phyloP scores from a whole-genome alignment of 805 yeast species.

The Tanozyma kutaoensis region DNA sequence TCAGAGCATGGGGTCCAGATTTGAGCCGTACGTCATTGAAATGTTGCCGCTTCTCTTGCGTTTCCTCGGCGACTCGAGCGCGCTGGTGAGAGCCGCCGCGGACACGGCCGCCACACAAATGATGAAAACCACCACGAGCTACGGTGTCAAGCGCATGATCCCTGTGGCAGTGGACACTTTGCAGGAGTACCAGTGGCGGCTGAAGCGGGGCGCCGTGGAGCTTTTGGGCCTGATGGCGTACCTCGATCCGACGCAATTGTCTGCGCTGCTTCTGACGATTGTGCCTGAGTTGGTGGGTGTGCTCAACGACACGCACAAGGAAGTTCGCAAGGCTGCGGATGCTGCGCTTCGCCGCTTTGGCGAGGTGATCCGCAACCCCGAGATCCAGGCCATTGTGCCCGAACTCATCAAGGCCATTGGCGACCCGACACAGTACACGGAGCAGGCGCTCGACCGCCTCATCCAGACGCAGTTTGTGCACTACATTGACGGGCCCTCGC shows the following conservation, averaged over 20 bases:
- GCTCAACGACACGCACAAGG: conserved; percentile 89
- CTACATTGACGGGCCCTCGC: conserved; percentile 94
- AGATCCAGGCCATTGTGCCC: conserved; percentile 87
- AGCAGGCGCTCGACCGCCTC: conserved; percentile 72
- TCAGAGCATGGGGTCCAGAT: conserved; percentile 57
- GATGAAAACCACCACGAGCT: conserved; percentile 86
- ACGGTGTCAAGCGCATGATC: conserved; percentile 80
- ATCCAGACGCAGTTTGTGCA: conserved; percentile 91
- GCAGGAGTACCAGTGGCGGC: conserved; percentile 89
- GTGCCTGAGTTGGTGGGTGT: conserved; percentile 96
- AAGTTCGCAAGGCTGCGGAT: conserved; percentile 92
- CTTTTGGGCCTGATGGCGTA: conserved; percentile 96
- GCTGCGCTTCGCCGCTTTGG: conserved; percentile 82
- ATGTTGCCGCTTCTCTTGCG: conserved; percentile 69
- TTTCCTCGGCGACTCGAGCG: conserved; percentile 70
- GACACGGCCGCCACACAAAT: conserved; percentile 74
- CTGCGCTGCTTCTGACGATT: conserved; percentile 77
- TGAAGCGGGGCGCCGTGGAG: conserved; percentile 94
- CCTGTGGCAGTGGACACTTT: conserved; percentile 81
- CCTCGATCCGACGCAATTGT: conserved; percentile 85
- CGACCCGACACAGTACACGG: conserved; percentile 87
- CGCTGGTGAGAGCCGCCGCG: conserved; percentile 85
- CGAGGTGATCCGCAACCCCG: conserved; percentile 95
- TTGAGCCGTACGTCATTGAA: conserved; percentile 92
- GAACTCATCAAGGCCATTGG: conserved; percentile 83